phyloP scores from a whole-genome alignment of 2,329 filamentous ascomycete genomes.

The Colletotrichum falcatum region DNA sequence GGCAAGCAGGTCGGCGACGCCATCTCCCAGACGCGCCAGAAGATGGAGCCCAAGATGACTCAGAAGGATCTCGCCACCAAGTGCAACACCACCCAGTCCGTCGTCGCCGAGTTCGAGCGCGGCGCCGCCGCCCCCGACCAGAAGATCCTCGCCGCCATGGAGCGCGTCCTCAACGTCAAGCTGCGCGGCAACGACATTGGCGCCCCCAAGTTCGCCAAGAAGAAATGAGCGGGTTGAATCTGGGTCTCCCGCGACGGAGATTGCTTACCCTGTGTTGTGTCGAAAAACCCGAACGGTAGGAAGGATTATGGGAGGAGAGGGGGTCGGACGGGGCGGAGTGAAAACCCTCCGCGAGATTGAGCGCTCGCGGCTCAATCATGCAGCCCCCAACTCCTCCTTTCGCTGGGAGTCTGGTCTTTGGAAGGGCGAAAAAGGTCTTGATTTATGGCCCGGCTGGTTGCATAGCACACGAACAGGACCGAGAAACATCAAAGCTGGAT shows the following conservation, averaged over 20 bases:
- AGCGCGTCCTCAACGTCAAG: constrained; percentile 88
- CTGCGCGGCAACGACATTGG: constrained; percentile 89
- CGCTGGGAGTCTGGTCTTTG: constrained; percentile 37
- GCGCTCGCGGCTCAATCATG: neutral
- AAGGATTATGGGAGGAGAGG: neutral
- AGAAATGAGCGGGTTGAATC: constrained; percentile 56
- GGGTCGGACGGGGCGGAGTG: neutral
- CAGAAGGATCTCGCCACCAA: constrained; percentile 89
- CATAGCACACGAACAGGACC: constrained; percentile 39
- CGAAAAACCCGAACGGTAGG: neutral
- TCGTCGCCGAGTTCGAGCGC: constrained; percentile 88
- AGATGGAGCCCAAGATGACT: constrained; percentile 93
- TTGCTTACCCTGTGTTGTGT: neutral
- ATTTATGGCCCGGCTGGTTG: constrained; percentile 31
- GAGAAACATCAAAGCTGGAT: constrained; percentile 26
- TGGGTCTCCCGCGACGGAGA: constrained; percentile 1
- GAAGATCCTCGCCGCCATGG: constrained; percentile 82
- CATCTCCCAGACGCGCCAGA: constrained; percentile 82
- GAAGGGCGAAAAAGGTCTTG: constrained; percentile 23
- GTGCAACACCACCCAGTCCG: constrained; percentile 85
- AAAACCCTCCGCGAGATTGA: constrained; percentile 11
- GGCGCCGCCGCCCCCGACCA: constrained; percentile 84
- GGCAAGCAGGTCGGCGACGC: constrained; percentile 84
- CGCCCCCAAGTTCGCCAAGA: constrained; percentile 83
- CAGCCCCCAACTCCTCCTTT: neutral